Percentiles rank a stretch among this genome's conserved stretches.
Evolutionary conservation across 2,329 filamentous ascomycete genomes (phyloP).

Genomic region (Bipolaris gigantea): DNA sequence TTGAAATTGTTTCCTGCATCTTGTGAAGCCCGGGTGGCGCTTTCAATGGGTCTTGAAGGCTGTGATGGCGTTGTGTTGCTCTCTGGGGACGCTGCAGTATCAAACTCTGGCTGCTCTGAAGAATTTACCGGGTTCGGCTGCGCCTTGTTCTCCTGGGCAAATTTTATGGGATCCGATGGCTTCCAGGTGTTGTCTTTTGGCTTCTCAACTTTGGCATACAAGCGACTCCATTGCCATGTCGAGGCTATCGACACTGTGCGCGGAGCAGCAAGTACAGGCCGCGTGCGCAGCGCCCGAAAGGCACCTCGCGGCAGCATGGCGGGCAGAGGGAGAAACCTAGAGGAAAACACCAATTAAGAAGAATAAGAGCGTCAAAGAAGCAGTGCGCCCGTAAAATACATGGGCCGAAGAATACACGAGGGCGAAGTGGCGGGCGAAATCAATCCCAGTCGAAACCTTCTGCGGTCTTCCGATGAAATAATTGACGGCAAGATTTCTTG

Average conservation of each 20-base stretch:
- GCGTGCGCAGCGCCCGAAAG: conserved; percentile 36
- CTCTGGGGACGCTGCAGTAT: conserved; percentile 17
- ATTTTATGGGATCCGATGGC: conserved; percentile 45
- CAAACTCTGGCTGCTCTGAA: conserved; percentile 43
- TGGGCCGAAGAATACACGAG: not conserved
- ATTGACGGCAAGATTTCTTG: conserved; percentile 20
- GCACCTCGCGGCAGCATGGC: conserved; percentile 44
- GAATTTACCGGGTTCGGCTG: conserved; percentile 29
- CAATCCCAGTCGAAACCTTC: not conserved
- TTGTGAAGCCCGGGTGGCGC: conserved; percentile 18
- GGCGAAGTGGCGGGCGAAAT: not conserved
- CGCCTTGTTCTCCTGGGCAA: conserved; percentile 34
- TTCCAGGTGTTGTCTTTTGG: conserved; percentile 48
- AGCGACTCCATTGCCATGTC: conserved; percentile 32
- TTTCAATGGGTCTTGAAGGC: conserved; percentile 30
- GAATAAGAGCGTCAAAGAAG: conserved; percentile 7
- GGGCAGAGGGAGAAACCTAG: conserved; percentile 10
- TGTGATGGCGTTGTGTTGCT: conserved; percentile 27
- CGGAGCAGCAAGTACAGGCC: conserved; percentile 30
- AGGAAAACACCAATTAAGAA: conserved; percentile 25
- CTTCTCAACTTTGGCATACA: conserved; percentile 28
- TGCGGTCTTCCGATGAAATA: conserved; percentile 24
- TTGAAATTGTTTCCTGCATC: conserved; percentile 24
- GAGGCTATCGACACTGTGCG: conserved; percentile 33
- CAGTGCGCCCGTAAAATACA: conserved; percentile 1